Evolutionary conservation across 306 rosid species (phyloP), one percentile per base, ranked within the genome.

Genomic region (Castanopsis chinensis): DNA sequence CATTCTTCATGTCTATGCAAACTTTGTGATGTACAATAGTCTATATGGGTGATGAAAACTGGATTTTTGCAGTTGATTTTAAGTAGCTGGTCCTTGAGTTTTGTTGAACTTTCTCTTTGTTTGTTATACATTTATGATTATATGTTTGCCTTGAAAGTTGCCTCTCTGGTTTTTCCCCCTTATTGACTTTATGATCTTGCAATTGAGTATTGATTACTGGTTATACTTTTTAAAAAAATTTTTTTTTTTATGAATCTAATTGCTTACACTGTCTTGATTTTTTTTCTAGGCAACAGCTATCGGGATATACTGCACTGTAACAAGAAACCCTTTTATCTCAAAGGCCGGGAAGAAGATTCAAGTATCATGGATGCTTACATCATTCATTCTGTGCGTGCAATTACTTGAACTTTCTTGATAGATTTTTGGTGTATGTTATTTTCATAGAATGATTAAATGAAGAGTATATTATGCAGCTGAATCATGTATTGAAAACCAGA

Each of bases 261-360:
- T 68, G 69, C 18, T 55, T 32, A 23, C 33, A 19, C 14, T 64
- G 28, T 54, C 61, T 21, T 1, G 1, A 37, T 55, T 25, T 67
- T 86, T n/a, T 64, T 59, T 79, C 80, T 75, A 94, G 99, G 96
- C 87, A 92, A 89, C 85, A 90, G 92, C 81, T 92, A 94, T 74
- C 85, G 80, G 41, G 97, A 94, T 85, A 84, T 94, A 82, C 86
- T 92, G 80, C 73, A 90, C 80, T 90, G 92, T 86, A 87, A 92
- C 89, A 94, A 91, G 90, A 92, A 84, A 64, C 99, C 99, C 18
- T 94, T 94, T 84, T 94, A 94, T 87, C 87, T 84, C 78, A 87
- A 86, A 87, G 97, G 97, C 73, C 85, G 41, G 28, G 91, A 86
- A 69, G 86, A 85, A 74, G 97, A 94, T 75, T 83, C 89, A 4